A percentile compares a stretch with the other conserved stretches of the same genome.
These are phyloP conservation scores for Penicillium parvum DNA, from an alignment of 495 filamentous ascomycete species.

Conservation along the genomic window DNA sequence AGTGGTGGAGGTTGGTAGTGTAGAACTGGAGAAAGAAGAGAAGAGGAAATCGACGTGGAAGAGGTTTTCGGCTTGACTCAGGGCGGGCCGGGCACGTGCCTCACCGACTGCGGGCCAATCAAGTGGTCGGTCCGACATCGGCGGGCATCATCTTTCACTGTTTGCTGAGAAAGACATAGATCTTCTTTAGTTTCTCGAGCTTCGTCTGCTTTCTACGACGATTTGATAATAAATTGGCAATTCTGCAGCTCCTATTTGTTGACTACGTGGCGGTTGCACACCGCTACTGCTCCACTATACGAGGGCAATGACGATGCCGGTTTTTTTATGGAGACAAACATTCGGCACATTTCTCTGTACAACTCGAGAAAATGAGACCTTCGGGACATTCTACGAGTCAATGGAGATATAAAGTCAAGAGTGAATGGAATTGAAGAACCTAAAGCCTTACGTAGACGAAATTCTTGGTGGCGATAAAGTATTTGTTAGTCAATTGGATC, in stretches of 20 bases:
- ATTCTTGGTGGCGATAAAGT: too few relatives aligned
- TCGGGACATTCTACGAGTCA: background rate
- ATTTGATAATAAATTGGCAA: too few relatives aligned
- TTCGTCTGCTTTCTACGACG: too few relatives aligned
- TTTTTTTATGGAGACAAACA: background rate
- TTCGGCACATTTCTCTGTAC: background rate
- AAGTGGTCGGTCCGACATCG: conserved; percentile 14
- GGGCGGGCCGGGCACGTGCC: conserved; percentile 30
- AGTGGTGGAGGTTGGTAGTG: conserved; percentile 2
- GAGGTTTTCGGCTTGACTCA: conserved; percentile 32
- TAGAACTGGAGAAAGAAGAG: conserved; percentile 19
- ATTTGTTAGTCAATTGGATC: background rate
- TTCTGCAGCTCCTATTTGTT: too few relatives aligned
- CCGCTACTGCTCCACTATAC: too few relatives aligned
- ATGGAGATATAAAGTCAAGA: background rate
- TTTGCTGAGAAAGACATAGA: too few relatives aligned
- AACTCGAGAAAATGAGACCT: too few relatives aligned
- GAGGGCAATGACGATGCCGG: too few relatives aligned
- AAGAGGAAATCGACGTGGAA: conserved; percentile 10
- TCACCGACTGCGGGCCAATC: conserved; percentile 37
- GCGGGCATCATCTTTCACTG: too few relatives aligned
- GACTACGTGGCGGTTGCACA: too few relatives aligned
- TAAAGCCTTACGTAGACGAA: too few relatives aligned
- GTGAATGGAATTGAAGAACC: background rate
- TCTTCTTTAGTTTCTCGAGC: too few relatives aligned